phyloP scores from a whole-genome alignment of 441 rosid species.

The Mallotus repandus region DNA sequence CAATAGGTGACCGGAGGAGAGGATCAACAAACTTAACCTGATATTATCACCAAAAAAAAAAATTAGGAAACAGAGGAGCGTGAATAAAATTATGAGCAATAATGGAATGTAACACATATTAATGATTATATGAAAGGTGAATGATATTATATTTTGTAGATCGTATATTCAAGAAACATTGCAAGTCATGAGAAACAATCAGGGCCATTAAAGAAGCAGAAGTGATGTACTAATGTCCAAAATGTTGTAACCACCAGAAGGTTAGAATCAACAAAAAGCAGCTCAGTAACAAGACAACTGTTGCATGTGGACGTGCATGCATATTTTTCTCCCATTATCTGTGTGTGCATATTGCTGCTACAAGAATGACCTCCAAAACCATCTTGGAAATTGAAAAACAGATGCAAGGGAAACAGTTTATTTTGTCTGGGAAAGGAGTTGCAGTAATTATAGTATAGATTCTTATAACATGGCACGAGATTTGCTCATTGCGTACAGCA shows the following conservation, averaged over 20 bases:
- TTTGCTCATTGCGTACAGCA: neutral
- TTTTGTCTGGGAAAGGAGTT: neutral
- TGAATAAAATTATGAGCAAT: neutral
- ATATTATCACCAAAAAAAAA: conserved; percentile 1
- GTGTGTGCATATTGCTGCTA: neutral
- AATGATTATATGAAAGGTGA: neutral
- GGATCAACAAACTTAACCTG: conserved; percentile 93
- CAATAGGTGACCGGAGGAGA: conserved; percentile 77
- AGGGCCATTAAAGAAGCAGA: neutral
- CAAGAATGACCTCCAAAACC: neutral
- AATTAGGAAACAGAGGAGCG: neutral
- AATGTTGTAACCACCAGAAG: neutral
- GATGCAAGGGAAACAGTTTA: neutral
- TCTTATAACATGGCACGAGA: neutral
- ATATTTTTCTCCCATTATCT: neutral
- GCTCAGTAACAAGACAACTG: neutral
- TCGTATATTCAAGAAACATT: neutral
- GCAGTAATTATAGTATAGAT: too few species aligned
- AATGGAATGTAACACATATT: neutral
- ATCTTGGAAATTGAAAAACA: neutral
- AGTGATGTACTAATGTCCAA: neutral
- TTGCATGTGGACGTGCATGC: conserved; percentile 1
- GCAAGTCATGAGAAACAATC: neutral
- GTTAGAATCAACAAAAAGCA: neutral
- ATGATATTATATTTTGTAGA: neutral